Conservation (phyloP, 371 early-diverging fungal species). For the Mortierella sp. region DNA sequence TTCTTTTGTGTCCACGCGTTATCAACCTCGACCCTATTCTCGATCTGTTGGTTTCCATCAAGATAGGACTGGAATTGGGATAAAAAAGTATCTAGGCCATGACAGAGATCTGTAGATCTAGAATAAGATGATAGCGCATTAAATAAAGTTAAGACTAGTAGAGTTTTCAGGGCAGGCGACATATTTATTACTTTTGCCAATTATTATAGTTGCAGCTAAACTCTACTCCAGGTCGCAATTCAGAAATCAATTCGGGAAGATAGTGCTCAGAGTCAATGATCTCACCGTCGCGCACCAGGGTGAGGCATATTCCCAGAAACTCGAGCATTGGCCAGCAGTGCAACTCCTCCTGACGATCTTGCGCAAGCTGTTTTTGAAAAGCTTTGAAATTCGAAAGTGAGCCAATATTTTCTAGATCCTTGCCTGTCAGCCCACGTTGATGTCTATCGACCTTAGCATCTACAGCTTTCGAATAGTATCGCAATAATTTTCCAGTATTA, state of each 20-base stretch:
- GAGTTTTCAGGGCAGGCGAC: background rate
- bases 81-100: too few species aligned
- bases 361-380: background rate
- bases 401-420: slow-evolving; percentile 13
- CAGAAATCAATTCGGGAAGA: slow-evolving; percentile 6
- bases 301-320: slow-evolving; percentile 11
- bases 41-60: too few species aligned
- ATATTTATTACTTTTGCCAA: background rate
- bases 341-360: background rate
- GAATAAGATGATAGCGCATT: too few species aligned
- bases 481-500: background rate
- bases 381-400: slow-evolving; percentile 6
- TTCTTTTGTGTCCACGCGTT: too few species aligned
- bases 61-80: too few species aligned
- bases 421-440: slow-evolving; percentile 11
- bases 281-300: background rate
- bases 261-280: slow-evolving; percentile 4
- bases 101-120: too few species aligned
- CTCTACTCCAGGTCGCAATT: slow-evolving; percentile 8
- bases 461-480: too few species aligned
- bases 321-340: slow-evolving; percentile 21
- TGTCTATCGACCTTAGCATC: too few species aligned
- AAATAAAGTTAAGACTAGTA: too few species aligned
- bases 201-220: slow-evolving; percentile 1
- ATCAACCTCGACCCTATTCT: too few species aligned